A percentile compares a stretch with the other conserved stretches of the same genome.
Evolutionary conservation across 2,329 filamentous ascomycete genomes (phyloP).

Genomic region (Rhinocladiella similis): DNA sequence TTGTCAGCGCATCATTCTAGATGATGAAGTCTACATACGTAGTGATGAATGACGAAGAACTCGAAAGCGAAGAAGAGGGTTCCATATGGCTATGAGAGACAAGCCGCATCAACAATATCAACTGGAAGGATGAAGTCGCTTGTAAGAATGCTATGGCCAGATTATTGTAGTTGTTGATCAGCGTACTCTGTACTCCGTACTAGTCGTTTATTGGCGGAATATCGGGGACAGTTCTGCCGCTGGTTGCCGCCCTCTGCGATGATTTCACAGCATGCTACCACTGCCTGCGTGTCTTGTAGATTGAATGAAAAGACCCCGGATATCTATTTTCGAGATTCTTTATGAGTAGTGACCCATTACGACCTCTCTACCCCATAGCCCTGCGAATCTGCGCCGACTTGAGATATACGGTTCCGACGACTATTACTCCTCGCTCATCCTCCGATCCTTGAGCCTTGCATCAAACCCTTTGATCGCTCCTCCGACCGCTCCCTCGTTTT

Average conservation of each 20-base stretch:
- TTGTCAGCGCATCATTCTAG: not conserved
- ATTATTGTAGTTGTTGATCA: not conserved
- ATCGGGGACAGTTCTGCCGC: slow-evolving; percentile 1
- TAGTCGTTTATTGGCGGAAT: slow-evolving; percentile 3
- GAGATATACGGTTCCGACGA: no score
- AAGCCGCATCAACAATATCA: no score
- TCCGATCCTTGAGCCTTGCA: no score
- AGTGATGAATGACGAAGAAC: not conserved
- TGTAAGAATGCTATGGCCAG: not conserved
- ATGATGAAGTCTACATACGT: not conserved
- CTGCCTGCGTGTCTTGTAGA: no score
- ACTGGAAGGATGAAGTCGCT: not conserved
- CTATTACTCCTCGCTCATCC: no score
- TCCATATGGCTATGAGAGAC: not conserved
- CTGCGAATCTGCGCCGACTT: no score
- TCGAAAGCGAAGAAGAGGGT: not conserved
- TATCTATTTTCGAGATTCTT: no score
- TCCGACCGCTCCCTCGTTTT: no score
- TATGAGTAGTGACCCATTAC: no score
- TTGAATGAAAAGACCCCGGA: no score
- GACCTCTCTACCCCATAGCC: no score
- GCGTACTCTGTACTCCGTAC: not conserved
- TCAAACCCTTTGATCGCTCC: no score
- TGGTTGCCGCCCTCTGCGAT: not conserved
- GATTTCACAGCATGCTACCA: not conserved